phyloP scores from a whole-genome alignment of 139 green algal genomes.

The Micractinium sp. region DNA sequence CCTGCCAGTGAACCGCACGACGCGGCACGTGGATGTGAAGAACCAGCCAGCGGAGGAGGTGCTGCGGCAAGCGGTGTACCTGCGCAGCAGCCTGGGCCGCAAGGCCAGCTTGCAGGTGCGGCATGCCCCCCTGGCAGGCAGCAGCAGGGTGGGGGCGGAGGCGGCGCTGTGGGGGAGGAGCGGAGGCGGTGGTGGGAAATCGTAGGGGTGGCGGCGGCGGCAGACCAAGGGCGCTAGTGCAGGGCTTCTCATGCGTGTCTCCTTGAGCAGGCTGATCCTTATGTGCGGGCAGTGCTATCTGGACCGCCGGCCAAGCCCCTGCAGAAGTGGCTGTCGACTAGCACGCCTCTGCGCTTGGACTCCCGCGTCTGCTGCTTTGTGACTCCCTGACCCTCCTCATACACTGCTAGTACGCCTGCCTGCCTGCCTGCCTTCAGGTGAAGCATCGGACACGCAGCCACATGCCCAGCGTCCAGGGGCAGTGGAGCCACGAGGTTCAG shows the following conservation, averaged over 20 bases:
- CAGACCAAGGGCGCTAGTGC: not conserved
- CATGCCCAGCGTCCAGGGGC: constrained; percentile 40
- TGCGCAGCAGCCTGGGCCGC: constrained; percentile 46
- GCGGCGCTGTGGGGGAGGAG: not conserved
- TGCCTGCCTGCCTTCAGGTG: not conserved
- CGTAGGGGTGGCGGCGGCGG: not conserved
- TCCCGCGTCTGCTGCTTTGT: not conserved
- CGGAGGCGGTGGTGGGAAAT: not conserved
- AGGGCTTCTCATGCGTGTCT: not conserved
- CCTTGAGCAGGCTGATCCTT: not conserved
- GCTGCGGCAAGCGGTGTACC: constrained; percentile 43
- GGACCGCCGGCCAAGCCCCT: too few relatives aligned
- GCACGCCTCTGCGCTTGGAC: not conserved
- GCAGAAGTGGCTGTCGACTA: not conserved
- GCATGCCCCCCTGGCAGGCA: not conserved
- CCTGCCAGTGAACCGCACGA: constrained; percentile 30
- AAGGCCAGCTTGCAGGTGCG: constrained; percentile 36
- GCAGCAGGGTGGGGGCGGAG: not conserved
- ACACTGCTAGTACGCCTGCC: not conserved
- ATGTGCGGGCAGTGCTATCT: too few relatives aligned
- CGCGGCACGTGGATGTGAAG: constrained; percentile 39
- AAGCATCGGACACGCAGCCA: constrained; percentile 39
- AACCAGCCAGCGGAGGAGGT: constrained; percentile 50
- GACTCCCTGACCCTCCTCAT: not conserved
- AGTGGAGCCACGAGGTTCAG: constrained; percentile 34